Evolutionary conservation across 2,329 filamentous ascomycete genomes (phyloP).

Genomic region (Coniochaeta prunicola): DNA sequence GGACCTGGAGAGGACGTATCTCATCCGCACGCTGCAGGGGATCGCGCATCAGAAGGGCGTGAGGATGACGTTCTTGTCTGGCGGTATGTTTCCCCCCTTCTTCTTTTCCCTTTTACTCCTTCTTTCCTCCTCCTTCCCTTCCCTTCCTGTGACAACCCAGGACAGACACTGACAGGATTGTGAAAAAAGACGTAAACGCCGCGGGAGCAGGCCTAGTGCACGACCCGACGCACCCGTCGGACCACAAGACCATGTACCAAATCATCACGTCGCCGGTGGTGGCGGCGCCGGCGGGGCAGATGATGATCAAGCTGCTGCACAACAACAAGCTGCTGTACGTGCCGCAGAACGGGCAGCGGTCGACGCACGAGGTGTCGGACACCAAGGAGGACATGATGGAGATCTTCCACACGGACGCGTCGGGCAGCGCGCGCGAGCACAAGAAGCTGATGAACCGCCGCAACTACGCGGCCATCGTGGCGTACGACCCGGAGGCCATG

Average conservation of each 20-base stretch:
- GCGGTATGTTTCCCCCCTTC: conserved; percentile 44
- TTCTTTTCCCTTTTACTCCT: neutral
- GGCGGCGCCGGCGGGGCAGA: conserved; percentile 75
- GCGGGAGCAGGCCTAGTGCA: conserved; percentile 91
- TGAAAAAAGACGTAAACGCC: conserved; percentile 70
- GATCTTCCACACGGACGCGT: conserved; percentile 92
- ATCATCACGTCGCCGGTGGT: conserved; percentile 90
- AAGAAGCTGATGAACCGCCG: conserved; percentile 89
- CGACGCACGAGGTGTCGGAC: conserved; percentile 69
- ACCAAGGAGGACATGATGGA: conserved; percentile 99
- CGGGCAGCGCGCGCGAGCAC: conserved; percentile 72
- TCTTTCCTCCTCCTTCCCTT: neutral
- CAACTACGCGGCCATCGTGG: conserved; percentile 91
- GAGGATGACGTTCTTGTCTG: conserved; percentile 94
- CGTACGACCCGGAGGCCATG: conserved; percentile 78
- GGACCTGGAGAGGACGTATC: conserved; percentile 91
- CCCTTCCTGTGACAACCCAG: conserved; percentile 13
- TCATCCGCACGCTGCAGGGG: conserved; percentile 91
- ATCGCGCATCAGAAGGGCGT: conserved; percentile 93
- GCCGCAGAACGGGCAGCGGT: conserved; percentile 75
- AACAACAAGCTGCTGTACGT: conserved; percentile 90
- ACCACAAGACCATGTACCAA: conserved; percentile 99
- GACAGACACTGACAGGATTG: no score
- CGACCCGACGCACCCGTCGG: conserved; percentile 81
- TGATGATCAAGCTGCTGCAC: conserved; percentile 91